Evolutionary conservation across 2,329 filamentous ascomycete species (phyloP).

Genomic region (Calonectria fujianensis): DNA sequence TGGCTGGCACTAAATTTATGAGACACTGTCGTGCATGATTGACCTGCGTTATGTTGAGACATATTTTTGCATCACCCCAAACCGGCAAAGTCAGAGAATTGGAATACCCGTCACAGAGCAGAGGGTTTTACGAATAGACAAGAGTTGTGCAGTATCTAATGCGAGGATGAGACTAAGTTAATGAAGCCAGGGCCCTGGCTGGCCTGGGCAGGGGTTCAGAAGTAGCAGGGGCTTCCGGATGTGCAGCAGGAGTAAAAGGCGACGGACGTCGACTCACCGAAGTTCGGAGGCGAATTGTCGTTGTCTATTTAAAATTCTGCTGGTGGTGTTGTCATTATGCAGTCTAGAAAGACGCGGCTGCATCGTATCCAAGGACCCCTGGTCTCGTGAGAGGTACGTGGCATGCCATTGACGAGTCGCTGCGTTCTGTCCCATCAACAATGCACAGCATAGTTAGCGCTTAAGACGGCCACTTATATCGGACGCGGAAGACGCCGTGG

Average conservation of each 20-base stretch:
- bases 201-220: neutral
- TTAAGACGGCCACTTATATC: slow-evolving; percentile 37
- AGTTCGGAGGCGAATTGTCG: slow-evolving; percentile 11
- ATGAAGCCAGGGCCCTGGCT: slow-evolving; percentile 8
- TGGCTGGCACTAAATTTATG: neutral
- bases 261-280: slow-evolving; percentile 29
- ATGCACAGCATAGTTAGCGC: slow-evolving; percentile 42
- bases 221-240: slow-evolving; percentile 7
- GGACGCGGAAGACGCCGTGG: slow-evolving; percentile 20
- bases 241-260: neutral
- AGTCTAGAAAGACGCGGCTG: slow-evolving; percentile 45
- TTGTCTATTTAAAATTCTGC: slow-evolving; percentile 36
- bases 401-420: slow-evolving; percentile 43
- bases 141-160: slow-evolving; percentile 24
- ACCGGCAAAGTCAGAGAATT: slow-evolving; percentile 27
- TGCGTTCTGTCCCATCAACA: slow-evolving; percentile 31
- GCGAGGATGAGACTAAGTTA: neutral
- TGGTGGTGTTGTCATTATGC: slow-evolving; percentile 41
- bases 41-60: slow-evolving; percentile 27
- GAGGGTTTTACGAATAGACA: neutral
- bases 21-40: slow-evolving; percentile 20
- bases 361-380: slow-evolving; percentile 51
- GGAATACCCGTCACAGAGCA: slow-evolving; percentile 4
- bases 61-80: slow-evolving; percentile 29
- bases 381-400: slow-evolving; percentile 37